phyloP scores from a whole-genome alignment of 768 basidiomycete genomes.

The Ramaria sp. region DNA sequence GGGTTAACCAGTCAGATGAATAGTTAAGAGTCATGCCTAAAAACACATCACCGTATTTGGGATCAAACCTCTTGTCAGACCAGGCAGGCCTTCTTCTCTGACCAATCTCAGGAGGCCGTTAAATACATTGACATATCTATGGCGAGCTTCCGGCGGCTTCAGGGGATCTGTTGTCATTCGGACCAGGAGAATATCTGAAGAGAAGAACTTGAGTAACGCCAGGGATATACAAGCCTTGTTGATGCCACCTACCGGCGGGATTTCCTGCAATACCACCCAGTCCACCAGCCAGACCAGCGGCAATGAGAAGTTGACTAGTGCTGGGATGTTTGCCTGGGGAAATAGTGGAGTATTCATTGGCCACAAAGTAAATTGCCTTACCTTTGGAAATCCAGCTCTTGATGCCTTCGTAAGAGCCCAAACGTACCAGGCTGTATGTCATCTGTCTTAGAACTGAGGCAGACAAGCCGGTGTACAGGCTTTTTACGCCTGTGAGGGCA shows the following conservation, averaged over 20 bases:
- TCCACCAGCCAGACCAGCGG: constrained; percentile 65
- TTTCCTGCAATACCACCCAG: constrained; percentile 81
- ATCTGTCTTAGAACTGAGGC: constrained; percentile 83
- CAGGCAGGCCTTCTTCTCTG: constrained; percentile 57
- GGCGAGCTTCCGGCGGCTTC: constrained; percentile 61
- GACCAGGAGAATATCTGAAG: constrained; percentile 58
- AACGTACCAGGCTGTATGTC: constrained; percentile 80
- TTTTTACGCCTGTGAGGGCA: constrained; percentile 54
- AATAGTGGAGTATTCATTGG: background rate
- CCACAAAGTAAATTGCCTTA: background rate
- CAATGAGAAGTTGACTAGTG: constrained; percentile 43
- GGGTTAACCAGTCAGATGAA: constrained; percentile 7
- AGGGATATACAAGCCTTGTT: background rate
- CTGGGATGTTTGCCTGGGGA: constrained; percentile 32
- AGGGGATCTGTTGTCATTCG: constrained; percentile 84
- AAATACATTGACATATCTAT: constrained; percentile 72
- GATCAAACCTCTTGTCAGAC: constrained; percentile 62
- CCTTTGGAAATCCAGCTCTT: constrained; percentile 36
- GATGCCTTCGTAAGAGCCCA: constrained; percentile 74
- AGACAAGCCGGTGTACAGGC: constrained; percentile 71
- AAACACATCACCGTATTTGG: constrained; percentile 55
- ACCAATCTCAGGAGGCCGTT: constrained; percentile 58
- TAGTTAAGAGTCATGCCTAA: background rate
- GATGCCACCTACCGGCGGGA: constrained; percentile 51
- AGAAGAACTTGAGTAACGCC: background rate